Percentiles rank a stretch among this genome's conserved stretches.
Conservation (phyloP, 176 grass and related monocot species). For the Carex scoparia region DNA sequence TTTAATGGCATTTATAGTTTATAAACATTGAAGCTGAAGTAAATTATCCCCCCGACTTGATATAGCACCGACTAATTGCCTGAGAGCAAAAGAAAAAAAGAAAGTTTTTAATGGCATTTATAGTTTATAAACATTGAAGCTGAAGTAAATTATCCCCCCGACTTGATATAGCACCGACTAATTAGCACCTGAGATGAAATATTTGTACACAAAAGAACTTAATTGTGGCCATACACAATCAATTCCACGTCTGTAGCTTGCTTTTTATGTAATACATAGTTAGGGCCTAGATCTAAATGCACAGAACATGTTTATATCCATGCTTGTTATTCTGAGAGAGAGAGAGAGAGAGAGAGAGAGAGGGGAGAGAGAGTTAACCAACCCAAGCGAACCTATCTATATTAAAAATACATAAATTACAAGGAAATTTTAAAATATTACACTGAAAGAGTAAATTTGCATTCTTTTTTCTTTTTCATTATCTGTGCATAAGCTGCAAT, state of each 20-base stretch:
- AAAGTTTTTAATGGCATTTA: neutral
- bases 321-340: too few species aligned
- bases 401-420: conserved; percentile 16
- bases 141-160: neutral
- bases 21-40: neutral
- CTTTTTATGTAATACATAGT: too few species aligned
- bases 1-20: neutral
- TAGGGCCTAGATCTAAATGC: too few species aligned
- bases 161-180: neutral
- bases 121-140: neutral
- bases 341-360: too few species aligned
- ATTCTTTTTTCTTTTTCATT: conserved; percentile 13
- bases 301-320: too few species aligned
- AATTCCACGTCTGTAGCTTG: neutral
- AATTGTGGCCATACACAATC: neutral
- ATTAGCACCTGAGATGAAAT: neutral
- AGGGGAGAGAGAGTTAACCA: neutral
- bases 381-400: neutral
- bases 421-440: neutral
- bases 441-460: neutral
- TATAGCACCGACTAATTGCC: neutral
- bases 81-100: too few species aligned
- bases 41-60: neutral
- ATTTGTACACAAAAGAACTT: neutral
- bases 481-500: conserved; percentile 15